Evolutionary conservation across 129 eudicot species (phyloP), one percentile per base, ranked within the genome.

Genomic region (Tanacetum coccineum): DNA sequence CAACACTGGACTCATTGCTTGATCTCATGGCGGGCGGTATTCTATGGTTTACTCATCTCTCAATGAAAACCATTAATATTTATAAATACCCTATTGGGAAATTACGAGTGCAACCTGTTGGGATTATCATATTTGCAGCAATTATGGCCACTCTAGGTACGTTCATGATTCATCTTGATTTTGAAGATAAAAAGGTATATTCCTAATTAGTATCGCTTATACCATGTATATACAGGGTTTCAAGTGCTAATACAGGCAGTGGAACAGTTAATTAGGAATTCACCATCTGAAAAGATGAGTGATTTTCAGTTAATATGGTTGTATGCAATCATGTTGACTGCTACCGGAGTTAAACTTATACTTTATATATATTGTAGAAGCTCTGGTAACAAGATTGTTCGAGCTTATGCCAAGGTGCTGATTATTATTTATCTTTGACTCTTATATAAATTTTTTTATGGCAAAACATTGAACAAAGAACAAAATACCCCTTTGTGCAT

Each of bases 371-470:
- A 80, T 64, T 86, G 93, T 59, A 78, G 84, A 76, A 86, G 88
- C 71, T 86, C 93, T 10, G 84, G 93, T n/a, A 83, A 80, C 80
- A 75, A 73, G 76, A 86, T 86, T 47, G 93, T 83, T 66, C 79
- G 93, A 58, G 93, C 93, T 21, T 86, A 86, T 70, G 93, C 88
- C 17, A 86, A 86, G 93, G 93, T 79, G 54, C 60, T 4, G 22
- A 14, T 22, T 26, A 52, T n/a, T 20, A 15, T 49, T 50, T 45
- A 49, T 59, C 22, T 67, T 46, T 56, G 40, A 64, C 20, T 18
- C 64, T 55, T 73, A 22, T 13, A 15, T 26, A 46, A 3, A 7
- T 46, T 11, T 49, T 54, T 10, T 9, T 9, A 39, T 40, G 44
- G 36, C 9, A 30, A 46, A 32, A 40, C n/a, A 0, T 12, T 20